Conservation (phyloP, 257 asterid species). For the Echium plantagineum region DNA sequence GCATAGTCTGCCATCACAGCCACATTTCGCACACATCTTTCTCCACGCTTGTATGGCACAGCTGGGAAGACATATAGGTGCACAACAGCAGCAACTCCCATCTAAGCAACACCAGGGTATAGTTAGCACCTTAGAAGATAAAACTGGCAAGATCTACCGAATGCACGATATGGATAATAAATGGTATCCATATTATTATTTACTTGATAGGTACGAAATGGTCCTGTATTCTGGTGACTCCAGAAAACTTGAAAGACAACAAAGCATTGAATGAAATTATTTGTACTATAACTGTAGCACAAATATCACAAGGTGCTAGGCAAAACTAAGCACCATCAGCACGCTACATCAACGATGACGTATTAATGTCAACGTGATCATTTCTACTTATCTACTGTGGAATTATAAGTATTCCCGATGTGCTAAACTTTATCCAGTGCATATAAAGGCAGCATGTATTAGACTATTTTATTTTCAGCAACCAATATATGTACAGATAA, state of each 20-base stretch:
- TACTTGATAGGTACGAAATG: not conserved
- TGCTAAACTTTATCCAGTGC: too few species aligned
- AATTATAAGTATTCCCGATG: too few species aligned
- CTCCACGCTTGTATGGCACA: conserved; percentile 93
- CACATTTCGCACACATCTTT: conserved; percentile 59
- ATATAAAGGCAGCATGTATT: too few species aligned
- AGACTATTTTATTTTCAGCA: too few species aligned
- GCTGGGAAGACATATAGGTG: conserved; percentile 97
- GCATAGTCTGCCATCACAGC: conserved; percentile 94
- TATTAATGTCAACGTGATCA: too few species aligned
- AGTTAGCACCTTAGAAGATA: conserved; percentile 1
- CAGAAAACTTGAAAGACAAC: not conserved
- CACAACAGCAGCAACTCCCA: conserved; percentile 87
- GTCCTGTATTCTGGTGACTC: not conserved
- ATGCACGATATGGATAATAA: not conserved
- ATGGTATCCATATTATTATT: not conserved
- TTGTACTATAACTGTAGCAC: not conserved
- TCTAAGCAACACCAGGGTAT: conserved; percentile 80
- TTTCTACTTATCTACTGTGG: too few species aligned
- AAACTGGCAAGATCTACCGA: not conserved
- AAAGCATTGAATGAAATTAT: not conserved
- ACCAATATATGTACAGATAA: too few species aligned
- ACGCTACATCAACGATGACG: too few species aligned
- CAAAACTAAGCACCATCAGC: not conserved
- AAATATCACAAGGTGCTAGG: not conserved